These are phyloP conservation scores for Hamigera avellanea DNA, from an alignment of 495 filamentous ascomycete genomes.

Conservation along the genomic window DNA sequence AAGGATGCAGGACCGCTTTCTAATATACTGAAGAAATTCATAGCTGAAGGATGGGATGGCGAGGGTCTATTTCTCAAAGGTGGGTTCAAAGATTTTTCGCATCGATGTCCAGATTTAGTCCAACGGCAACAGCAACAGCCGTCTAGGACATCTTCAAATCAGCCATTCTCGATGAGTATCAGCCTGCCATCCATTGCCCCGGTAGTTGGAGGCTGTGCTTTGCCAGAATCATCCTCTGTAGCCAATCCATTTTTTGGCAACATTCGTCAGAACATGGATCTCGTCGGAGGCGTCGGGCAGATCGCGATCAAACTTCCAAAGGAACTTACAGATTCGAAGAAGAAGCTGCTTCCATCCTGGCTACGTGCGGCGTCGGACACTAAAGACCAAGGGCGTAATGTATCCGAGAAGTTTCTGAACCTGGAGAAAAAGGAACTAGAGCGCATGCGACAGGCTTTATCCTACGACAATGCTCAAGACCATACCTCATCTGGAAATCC, in stretches of 20 bases:
- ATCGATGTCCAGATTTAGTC: constrained; percentile 34
- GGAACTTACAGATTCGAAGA: constrained; percentile 31
- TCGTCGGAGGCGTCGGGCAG: constrained; percentile 88
- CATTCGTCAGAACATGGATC: constrained; percentile 93
- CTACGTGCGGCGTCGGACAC: constrained; percentile 53
- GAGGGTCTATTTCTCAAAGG: constrained; percentile 57
- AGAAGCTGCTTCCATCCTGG: constrained; percentile 58
- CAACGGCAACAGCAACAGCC: constrained; percentile 14
- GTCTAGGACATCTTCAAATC: constrained; percentile 21
- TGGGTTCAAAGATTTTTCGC: constrained; percentile 39
- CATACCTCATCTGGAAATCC: constrained; percentile 19
- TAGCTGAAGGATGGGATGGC: constrained; percentile 71
- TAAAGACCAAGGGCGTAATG: constrained; percentile 61
- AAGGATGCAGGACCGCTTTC: constrained; percentile 67
- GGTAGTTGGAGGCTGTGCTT: constrained; percentile 74
- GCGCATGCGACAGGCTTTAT: constrained; percentile 84
- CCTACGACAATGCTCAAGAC: constrained; percentile 45
- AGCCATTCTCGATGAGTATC: constrained; percentile 34
- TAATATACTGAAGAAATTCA: constrained; percentile 89
- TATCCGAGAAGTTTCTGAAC: constrained; percentile 71
- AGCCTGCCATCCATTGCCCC: constrained; percentile 50
- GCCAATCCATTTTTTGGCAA: constrained; percentile 91
- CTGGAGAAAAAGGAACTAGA: constrained; percentile 80
- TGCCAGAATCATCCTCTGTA: constrained; percentile 56
- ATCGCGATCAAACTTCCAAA: constrained; percentile 64